A percentile compares a stretch with the other conserved stretches of the same genome.
Conservation (phyloP, 169 alveolate genomes). For the Miamiensis avidus region DNA sequence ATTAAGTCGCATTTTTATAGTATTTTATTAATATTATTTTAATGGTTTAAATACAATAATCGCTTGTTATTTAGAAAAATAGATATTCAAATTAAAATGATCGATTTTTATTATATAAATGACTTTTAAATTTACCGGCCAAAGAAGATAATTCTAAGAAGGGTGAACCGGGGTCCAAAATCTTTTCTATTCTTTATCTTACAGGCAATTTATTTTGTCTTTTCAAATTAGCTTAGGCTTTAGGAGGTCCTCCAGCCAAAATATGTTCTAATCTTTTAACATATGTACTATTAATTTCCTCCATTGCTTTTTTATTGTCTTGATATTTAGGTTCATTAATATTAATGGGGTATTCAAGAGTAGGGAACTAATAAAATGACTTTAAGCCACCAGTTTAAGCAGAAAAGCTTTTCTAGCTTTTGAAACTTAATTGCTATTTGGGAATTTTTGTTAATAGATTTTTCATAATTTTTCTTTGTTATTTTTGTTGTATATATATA, state of each 20-base stretch:
- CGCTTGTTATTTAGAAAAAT: slow-evolving; percentile 24
- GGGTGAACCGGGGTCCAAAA: slow-evolving; percentile 75
- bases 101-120: no score
- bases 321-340: not conserved
- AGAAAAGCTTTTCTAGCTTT: not conserved
- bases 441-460: no score
- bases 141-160: slow-evolving; percentile 77
- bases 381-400: not conserved
- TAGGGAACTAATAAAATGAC: not conserved
- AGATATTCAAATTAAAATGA: no score
- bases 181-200: slow-evolving; percentile 61
- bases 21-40: not conserved
- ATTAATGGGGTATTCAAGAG: not conserved
- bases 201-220: slow-evolving; percentile 44
- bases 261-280: not conserved
- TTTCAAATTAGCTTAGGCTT: slow-evolving; percentile 16
- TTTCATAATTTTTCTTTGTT: no score
- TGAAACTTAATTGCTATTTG: no score
- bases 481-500: no score
- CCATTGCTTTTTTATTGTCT: not conserved
- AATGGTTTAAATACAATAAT: not conserved
- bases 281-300: no score
- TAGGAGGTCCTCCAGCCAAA: slow-evolving; percentile 23
- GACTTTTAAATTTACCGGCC: slow-evolving; percentile 48
- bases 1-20: not conserved